Conservation (phyloP, 371 early-diverging fungal species). For the Mucor mucedo region DNA sequence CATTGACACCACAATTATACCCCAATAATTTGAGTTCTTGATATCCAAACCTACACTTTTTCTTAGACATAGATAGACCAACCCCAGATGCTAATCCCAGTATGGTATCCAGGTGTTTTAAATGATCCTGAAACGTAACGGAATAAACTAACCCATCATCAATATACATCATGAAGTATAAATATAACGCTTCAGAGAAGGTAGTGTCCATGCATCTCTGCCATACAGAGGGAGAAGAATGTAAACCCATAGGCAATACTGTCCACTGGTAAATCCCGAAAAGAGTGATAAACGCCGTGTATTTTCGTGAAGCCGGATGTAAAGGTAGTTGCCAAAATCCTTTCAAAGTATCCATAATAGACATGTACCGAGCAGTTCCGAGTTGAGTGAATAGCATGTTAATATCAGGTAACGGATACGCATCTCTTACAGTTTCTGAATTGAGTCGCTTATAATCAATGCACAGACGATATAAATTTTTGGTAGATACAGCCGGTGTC, state of each 20-base stretch:
- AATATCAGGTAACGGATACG: neutral
- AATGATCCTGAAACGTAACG: neutral
- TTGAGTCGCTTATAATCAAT: neutral
- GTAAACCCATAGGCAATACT: neutral
- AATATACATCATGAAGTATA: neutral
- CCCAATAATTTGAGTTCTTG: constrained; percentile 1
- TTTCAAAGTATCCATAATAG: neutral
- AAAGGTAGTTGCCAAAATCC: neutral
- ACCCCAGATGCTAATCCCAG: neutral
- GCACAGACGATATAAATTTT: neutral
- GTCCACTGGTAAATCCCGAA: neutral
- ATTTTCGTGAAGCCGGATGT: neutral
- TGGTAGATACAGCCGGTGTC: neutral
- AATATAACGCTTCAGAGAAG: neutral
- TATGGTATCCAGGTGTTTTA: neutral
- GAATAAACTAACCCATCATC: constrained; percentile 1
- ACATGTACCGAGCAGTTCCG: neutral
- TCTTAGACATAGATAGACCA: neutral
- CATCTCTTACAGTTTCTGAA: neutral
- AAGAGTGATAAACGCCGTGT: neutral
- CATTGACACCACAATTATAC: neutral
- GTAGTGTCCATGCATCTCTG: neutral
- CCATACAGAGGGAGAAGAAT: neutral
- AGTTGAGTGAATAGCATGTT: neutral
- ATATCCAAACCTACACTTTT: constrained; percentile 5